A percentile compares a stretch with the other conserved stretches of the same genome.
Conservation (phyloP, 495 filamentous ascomycete genomes). For the Penicillium roqueforti region DNA sequence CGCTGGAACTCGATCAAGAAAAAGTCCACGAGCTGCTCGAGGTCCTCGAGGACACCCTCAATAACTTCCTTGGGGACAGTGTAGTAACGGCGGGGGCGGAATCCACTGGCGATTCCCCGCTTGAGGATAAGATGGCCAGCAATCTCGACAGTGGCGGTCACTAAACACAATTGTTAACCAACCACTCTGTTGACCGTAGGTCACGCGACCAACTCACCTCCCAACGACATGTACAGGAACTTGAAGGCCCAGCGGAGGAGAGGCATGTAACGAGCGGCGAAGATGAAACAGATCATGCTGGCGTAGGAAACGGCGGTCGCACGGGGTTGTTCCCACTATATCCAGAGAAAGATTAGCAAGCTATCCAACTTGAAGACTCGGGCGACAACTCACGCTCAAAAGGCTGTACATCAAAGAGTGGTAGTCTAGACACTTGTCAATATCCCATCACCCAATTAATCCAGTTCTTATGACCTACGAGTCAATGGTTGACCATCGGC, state of each 20-base stretch:
- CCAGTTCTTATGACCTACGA: slow-evolving; percentile 43
- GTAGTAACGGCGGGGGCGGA: slow-evolving; percentile 90
- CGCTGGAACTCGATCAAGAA: slow-evolving; percentile 96
- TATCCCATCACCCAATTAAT: slow-evolving; percentile 3
- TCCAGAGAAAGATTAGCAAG: slow-evolving; percentile 25
- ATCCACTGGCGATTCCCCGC: slow-evolving; percentile 74
- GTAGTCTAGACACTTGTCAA: slow-evolving; percentile 56
- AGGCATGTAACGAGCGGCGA: slow-evolving; percentile 85
- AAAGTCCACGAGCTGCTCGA: slow-evolving; percentile 93
- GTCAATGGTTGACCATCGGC: slow-evolving; percentile 86
- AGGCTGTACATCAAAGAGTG: slow-evolving; percentile 94
- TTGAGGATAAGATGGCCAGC: slow-evolving; percentile 71
- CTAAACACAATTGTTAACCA: slow-evolving; percentile 28
- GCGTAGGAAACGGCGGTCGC: slow-evolving; percentile 84
- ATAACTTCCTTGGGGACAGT: slow-evolving; percentile 81
- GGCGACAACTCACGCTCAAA: slow-evolving; percentile 55
- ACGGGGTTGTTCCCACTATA: slow-evolving; percentile 64
- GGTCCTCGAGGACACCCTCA: slow-evolving; percentile 73
- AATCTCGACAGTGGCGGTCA: slow-evolving; percentile 73
- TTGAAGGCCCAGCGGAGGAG: slow-evolving; percentile 86
- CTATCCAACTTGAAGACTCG: slow-evolving; percentile 3
- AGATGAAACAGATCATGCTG: slow-evolving; percentile 71
- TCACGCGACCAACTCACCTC: slow-evolving; percentile 47
- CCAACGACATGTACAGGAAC: slow-evolving; percentile 65
- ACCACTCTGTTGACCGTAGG: slow-evolving; percentile 1